phyloP scores from a whole-genome alignment of 352 stramenopile species.

The Phytophthora rubi region DNA sequence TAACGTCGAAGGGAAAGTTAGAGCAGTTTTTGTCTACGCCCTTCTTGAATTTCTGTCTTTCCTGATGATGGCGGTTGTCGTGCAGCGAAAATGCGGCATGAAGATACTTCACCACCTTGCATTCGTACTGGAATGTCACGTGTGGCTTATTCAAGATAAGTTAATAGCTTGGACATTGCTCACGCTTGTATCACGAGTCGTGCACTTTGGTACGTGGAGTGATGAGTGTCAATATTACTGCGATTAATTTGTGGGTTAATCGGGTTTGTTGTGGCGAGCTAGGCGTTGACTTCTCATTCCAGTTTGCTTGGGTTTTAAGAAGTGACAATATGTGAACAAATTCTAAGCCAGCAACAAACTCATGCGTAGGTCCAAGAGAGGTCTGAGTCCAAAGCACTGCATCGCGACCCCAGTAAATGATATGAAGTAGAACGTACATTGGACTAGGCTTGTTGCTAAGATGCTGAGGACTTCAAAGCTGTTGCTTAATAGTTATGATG shows the following conservation, averaged over 20 bases:
- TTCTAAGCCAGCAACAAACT: too few species aligned
- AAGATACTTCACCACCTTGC: slow-evolving; percentile 25
- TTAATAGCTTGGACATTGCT: slow-evolving; percentile 8
- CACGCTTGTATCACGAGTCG: slow-evolving; percentile 5
- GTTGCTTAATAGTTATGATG: too few species aligned
- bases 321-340: background rate
- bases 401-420: too few species aligned
- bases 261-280: background rate
- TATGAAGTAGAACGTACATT: too few species aligned
- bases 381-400: too few species aligned
- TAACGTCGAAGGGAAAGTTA: background rate
- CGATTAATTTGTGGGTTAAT: background rate
- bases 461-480: too few species aligned
- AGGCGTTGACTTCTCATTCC: slow-evolving; percentile 29
- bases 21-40: slow-evolving; percentile 19
- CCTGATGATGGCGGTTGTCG: slow-evolving; percentile 4
- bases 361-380: too few species aligned
- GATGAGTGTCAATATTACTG: background rate
- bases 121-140: slow-evolving; percentile 38
- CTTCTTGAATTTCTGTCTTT: slow-evolving; percentile 34
- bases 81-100: slow-evolving; percentile 19
- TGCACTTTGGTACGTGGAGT: slow-evolving; percentile 12
- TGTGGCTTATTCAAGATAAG: slow-evolving; percentile 23
- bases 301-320: slow-evolving; percentile 12
- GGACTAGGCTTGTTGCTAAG: too few species aligned